Evolutionary conservation across 1,284 basidiomycete genomes (phyloP).

Genomic region (Sporisorium sorghi): DNA sequence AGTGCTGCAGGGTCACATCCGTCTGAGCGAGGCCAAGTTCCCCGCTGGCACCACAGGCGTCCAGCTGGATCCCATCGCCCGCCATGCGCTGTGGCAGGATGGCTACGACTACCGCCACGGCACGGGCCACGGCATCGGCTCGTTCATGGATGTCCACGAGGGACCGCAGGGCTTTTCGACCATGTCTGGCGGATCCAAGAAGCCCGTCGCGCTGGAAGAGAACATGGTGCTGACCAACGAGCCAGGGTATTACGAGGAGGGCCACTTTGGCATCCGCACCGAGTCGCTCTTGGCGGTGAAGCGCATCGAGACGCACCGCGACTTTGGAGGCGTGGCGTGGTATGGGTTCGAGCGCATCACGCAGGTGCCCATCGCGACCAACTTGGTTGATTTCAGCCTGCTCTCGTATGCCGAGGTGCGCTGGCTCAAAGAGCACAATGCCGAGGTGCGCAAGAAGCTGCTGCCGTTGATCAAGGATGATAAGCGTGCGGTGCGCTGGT

Average conservation of each 20-base stretch:
- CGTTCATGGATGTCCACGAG: constrained; percentile 64
- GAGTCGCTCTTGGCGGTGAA: constrained; percentile 61
- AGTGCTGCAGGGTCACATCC: constrained; percentile 65
- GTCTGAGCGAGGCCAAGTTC: constrained; percentile 54
- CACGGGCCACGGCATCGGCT: constrained; percentile 64
- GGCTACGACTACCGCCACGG: constrained; percentile 62
- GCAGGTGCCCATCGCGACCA: constrained; percentile 63
- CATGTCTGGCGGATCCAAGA: constrained; percentile 53
- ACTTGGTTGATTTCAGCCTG: constrained; percentile 63
- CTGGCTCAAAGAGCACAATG: constrained; percentile 70
- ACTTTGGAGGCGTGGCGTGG: constrained; percentile 63
- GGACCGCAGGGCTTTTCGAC: constrained; percentile 61
- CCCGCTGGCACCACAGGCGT: constrained; percentile 62
- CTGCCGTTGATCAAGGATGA: constrained; percentile 64
- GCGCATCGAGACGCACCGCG: constrained; percentile 50
- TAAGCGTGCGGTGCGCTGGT: constrained; percentile 55
- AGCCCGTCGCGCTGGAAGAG: constrained; percentile 47
- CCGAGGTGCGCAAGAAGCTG: constrained; percentile 50
- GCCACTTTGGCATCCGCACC: constrained; percentile 63
- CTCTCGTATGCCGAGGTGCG: constrained; percentile 58
- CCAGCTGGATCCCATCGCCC: constrained; percentile 60
- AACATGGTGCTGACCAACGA: constrained; percentile 64
- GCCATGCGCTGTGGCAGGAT: constrained; percentile 61
- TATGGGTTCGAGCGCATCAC: constrained; percentile 70
- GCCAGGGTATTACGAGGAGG: constrained; percentile 66